These are phyloP conservation scores for Alopecurus myosuroides DNA, from an alignment of 176 grass and related monocot species.

Conservation along the genomic window DNA sequence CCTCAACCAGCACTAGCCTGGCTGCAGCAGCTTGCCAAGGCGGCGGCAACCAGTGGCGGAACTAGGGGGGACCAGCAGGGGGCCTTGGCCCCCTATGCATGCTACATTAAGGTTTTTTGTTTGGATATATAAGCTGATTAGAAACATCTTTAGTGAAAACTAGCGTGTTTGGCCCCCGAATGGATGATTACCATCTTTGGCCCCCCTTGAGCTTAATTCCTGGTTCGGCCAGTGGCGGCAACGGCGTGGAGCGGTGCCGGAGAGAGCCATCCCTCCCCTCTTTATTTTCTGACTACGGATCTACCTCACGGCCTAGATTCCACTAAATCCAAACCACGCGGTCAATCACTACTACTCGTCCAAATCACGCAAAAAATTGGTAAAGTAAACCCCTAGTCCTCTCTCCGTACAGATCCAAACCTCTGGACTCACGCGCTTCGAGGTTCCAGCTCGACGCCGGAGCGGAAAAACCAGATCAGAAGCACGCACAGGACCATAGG, in stretches of 20 bases:
- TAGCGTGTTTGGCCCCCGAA: no score
- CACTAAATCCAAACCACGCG: neutral
- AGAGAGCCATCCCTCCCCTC: no score
- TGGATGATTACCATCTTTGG: no score
- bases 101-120: no score
- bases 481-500: no score
- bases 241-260: neutral
- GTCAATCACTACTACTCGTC: neutral
- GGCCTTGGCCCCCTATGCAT: no score
- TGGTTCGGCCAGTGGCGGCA: no score
- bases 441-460: neutral
- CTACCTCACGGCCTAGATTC: neutral
- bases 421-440: neutral
- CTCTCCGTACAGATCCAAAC: neutral
- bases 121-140: no score
- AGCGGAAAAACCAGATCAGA: neutral
- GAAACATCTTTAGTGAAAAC: no score
- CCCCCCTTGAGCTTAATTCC: no score
- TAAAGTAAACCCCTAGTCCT: neutral
- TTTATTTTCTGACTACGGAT: neutral
- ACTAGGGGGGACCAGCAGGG: no score
- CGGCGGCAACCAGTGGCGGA: no score
- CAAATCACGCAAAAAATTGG: neutral
- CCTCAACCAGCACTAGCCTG: neutral
- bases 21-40: neutral